Evolutionary conservation across 2,329 filamentous ascomycete genomes (phyloP), one percentile per base, ranked within the genome.

Genomic region (Neobulgaria alba): DNA sequence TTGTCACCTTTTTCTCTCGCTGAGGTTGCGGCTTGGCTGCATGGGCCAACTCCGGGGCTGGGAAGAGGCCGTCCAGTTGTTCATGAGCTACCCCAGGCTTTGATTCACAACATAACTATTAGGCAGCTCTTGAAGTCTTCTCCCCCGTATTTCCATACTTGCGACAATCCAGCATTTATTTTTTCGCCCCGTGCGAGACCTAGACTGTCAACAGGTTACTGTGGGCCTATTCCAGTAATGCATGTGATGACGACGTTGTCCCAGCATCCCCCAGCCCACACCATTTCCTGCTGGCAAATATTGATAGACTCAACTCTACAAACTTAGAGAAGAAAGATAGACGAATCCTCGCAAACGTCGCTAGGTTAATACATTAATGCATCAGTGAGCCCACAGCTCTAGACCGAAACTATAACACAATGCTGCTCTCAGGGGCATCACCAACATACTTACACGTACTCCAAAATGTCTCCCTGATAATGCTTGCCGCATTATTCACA

Each of bases 381-480:
- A 7, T 12, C 12, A 12, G 7, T 26, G 7, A 12, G 23, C 23
- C n/a, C 33, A 19, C 19, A 16, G 14, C n/a, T 21, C 15, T 12
- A 20, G 18, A 19, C 8, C n/a, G 18, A 10, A 16, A n/a, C 20
- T 12, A 19, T 19, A 19, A 33, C 16, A 43, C 21, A 10, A 48
- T 51, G 44, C 34, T 42, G 26, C 42, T 51, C 35, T 46, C 36
- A 17, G 19, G 38, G 21, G 15, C 37, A 29, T 55, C 53, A 16
- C 47, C 46, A n/a, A 30, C 42, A 15, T 26, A 45, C 15, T 31
- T 49, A 36, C 71, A 76, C 53, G 48, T 63, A 26, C 54, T 65
- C 38, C 71, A 73, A 52, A 73, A 75, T 46, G 34, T 62, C 10
- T 54, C 63, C 14, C 63, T 77, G 12, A 58, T 75, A 16, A 26